These are phyloP conservation scores for Urtica urens DNA, from an alignment of 306 rosid species.

Conservation along the genomic window DNA sequence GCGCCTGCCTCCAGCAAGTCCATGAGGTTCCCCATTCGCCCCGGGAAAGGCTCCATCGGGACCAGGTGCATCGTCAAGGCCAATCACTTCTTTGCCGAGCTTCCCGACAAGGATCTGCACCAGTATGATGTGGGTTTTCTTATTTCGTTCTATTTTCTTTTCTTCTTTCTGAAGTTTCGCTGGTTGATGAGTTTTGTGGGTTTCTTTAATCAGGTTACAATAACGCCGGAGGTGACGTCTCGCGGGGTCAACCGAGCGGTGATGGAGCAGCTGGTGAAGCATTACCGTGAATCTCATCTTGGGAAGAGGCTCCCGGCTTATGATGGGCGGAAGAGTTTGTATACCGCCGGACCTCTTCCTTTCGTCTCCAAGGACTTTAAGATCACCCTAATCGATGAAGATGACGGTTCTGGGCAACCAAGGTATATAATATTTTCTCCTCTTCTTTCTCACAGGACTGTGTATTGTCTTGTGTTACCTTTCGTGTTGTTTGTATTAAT, in stretches of 20 bases:
- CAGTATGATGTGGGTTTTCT: constrained; percentile 78
- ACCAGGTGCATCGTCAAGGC: constrained; percentile 64
- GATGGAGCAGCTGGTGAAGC: constrained; percentile 59
- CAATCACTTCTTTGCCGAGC: constrained; percentile 84
- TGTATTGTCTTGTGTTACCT: not conserved
- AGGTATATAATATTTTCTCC: constrained; percentile 24
- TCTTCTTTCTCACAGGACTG: not conserved
- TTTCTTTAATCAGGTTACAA: constrained; percentile 48
- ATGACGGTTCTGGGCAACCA: constrained; percentile 72
- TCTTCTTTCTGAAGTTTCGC: not conserved
- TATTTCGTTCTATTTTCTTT: not conserved
- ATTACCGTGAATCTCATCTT: constrained; percentile 62
- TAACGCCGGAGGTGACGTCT: constrained; percentile 77
- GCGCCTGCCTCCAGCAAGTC: constrained; percentile 61
- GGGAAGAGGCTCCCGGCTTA: constrained; percentile 86
- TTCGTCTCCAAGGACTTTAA: constrained; percentile 57
- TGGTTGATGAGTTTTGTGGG: constrained; percentile 1
- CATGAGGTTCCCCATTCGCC: constrained; percentile 84
- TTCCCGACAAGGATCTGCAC: constrained; percentile 83
- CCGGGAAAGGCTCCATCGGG: constrained; percentile 78
- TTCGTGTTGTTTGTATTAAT: not conserved
- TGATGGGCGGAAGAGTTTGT: constrained; percentile 93
- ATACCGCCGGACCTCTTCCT: constrained; percentile 93
- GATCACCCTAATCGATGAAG: constrained; percentile 69
- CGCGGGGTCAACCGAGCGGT: constrained; percentile 90